Evolutionary conservation across 2,329 filamentous ascomycete species (phyloP).

Genomic region (Verticillium nonalfalfae): DNA sequence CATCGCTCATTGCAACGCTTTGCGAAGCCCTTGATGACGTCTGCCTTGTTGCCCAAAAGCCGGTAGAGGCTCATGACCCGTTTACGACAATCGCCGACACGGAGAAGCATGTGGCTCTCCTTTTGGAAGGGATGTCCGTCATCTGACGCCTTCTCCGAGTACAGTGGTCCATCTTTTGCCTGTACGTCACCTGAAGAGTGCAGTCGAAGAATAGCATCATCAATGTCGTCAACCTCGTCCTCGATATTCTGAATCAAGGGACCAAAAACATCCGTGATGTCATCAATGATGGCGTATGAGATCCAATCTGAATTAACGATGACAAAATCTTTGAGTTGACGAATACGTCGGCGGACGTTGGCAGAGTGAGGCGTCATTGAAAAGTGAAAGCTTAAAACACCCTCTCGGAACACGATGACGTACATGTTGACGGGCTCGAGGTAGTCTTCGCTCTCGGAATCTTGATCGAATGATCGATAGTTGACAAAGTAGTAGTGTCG

Average conservation of each 20-base stretch:
- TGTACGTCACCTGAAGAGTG: conserved; percentile 54
- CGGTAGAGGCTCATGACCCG: conserved; percentile 96
- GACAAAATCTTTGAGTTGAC: conserved; percentile 89
- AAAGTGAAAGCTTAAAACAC: conserved; percentile 94
- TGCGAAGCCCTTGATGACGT: conserved; percentile 98
- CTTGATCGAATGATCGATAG: conserved; percentile 96
- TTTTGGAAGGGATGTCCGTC: conserved; percentile 39
- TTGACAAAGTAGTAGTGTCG: conserved; percentile 98
- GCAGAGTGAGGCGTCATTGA: conserved; percentile 93
- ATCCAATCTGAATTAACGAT: conserved; percentile 96
- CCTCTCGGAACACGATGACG: conserved; percentile 91
- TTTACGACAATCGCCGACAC: conserved; percentile 91
- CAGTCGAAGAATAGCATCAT: conserved; percentile 80
- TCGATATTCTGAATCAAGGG: conserved; percentile 91
- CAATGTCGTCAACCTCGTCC: conserved; percentile 94
- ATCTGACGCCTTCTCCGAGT: conserved; percentile 40
- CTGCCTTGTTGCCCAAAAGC: conserved; percentile 90
- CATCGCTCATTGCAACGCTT: conserved; percentile 98
- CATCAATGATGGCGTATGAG: conserved; percentile 94
- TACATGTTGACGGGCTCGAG: conserved; percentile 97
- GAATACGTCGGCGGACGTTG: conserved; percentile 88
- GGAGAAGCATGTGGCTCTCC: conserved; percentile 78
- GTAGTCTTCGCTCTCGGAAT: conserved; percentile 81
- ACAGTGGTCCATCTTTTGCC: conserved; percentile 24
- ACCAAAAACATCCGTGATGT: conserved; percentile 94